Conservation (phyloP, 345 rosid genomes). For the Hibiscus syriacus region DNA sequence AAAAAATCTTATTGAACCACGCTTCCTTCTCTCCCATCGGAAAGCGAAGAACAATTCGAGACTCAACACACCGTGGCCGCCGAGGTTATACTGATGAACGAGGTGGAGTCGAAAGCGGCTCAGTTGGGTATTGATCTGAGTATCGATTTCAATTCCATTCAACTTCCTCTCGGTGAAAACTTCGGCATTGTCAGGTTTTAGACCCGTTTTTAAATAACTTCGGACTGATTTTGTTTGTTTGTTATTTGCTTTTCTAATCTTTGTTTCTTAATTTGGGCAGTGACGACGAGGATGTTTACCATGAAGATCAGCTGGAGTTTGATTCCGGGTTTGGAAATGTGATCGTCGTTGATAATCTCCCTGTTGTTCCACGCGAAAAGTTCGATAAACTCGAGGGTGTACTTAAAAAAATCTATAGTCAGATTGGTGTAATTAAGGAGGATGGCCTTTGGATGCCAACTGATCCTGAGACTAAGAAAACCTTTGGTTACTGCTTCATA, state of each 20-base stretch:
- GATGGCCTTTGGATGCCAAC: conserved; percentile 88
- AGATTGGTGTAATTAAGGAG: conserved; percentile 77
- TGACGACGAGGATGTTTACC: conserved; percentile 78
- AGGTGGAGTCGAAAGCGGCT: not conserved
- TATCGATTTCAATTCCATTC: conserved; percentile 46
- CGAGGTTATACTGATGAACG: conserved; percentile 12
- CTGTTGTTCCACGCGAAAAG: conserved; percentile 69
- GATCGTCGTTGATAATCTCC: conserved; percentile 78
- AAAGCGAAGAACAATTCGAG: not conserved
- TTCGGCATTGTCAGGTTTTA: conserved; percentile 57
- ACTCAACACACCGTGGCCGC: conserved; percentile 42
- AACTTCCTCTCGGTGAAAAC: conserved; percentile 61
- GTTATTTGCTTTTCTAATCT: not conserved
- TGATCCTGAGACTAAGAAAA: conserved; percentile 50
- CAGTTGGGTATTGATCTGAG: conserved; percentile 51
- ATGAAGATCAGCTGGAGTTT: conserved; percentile 57
- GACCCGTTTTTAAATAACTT: not conserved
- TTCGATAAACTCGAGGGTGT: conserved; percentile 88
- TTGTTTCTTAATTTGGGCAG: conserved; percentile 26
- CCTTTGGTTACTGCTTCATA: conserved; percentile 78
- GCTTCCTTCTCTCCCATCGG: too few species aligned
- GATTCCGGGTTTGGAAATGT: conserved; percentile 71
- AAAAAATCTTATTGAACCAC: too few species aligned
- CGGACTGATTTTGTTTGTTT: not conserved
- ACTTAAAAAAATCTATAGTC: conserved; percentile 62